These are phyloP conservation scores for Agarophyton chilense DNA, from an alignment of 23 red algal genomes.

Conservation along the genomic window DNA sequence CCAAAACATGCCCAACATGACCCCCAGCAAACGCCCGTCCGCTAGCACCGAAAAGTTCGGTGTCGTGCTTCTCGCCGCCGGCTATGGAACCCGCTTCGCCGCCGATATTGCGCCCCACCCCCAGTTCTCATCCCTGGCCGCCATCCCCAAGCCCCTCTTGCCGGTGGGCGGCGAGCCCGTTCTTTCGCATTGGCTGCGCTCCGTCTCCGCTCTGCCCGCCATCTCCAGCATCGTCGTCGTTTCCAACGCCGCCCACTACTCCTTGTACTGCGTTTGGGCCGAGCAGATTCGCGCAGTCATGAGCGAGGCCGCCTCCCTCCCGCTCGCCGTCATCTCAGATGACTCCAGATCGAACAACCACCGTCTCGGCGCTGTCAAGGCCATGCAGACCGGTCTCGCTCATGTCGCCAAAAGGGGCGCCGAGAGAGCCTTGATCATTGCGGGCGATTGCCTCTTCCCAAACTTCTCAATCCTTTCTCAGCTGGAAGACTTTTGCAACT, in stretches of 20 bases:
- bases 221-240: slow-evolving; percentile 50
- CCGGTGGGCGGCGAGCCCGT: slow-evolving; percentile 63
- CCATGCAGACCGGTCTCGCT: slow-evolving; percentile 42
- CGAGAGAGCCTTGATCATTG: slow-evolving; percentile 47
- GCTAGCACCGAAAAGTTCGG: not conserved
- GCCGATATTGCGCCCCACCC: slow-evolving; percentile 34
- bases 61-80: slow-evolving; percentile 73
- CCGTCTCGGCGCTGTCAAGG: slow-evolving; percentile 54
- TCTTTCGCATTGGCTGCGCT: slow-evolving; percentile 63
- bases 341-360: slow-evolving; percentile 10
- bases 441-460: slow-evolving; percentile 78
- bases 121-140: slow-evolving; percentile 6
- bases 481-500: slow-evolving; percentile 18
- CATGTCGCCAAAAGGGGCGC: not conserved
- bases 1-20: too few relatives aligned
- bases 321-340: slow-evolving; percentile 19
- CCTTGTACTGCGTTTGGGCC: slow-evolving; percentile 55
- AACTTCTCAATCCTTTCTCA: slow-evolving; percentile 10
- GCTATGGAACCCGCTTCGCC: slow-evolving; percentile 80
- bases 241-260: slow-evolving; percentile 51
- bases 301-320: not conserved
- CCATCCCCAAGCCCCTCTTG: slow-evolving; percentile 79
- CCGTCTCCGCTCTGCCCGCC: not conserved
- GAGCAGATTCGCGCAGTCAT: not conserved
- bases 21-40: not conserved